Evolutionary conservation across 805 yeast genomes (phyloP).

Genomic region (Danielozyma ontarioensis): DNA sequence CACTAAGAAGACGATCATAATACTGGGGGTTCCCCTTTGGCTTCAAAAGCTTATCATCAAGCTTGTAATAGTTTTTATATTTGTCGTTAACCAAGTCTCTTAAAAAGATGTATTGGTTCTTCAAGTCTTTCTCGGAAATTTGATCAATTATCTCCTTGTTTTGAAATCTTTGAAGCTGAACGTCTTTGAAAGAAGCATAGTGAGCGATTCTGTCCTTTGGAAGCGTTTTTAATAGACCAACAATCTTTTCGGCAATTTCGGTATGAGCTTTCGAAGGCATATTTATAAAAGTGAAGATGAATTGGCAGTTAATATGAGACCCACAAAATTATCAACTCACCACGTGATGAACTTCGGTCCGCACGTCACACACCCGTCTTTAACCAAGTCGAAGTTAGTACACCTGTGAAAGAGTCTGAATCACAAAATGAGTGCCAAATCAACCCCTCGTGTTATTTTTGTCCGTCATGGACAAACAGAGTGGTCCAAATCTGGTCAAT

Average conservation of each 20-base stretch:
- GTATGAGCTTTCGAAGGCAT: constrained; percentile 27
- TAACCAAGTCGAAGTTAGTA: too few relatives aligned
- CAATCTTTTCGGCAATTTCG: constrained; percentile 53
- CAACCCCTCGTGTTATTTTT: constrained; percentile 62
- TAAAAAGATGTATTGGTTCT: constrained; percentile 56
- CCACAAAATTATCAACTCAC: too few relatives aligned
- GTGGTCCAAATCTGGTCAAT: constrained; percentile 93
- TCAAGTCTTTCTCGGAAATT: constrained; percentile 45
- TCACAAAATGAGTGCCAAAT: not conserved
- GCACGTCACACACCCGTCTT: too few relatives aligned
- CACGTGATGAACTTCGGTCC: too few relatives aligned
- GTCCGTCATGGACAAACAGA: constrained; percentile 90
- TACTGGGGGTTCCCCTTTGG: constrained; percentile 88
- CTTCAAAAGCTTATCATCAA: constrained; percentile 57
- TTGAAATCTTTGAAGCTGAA: constrained; percentile 46
- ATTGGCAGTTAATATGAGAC: too few relatives aligned
- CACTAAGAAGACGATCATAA: constrained; percentile 64
- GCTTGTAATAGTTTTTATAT: constrained; percentile 57
- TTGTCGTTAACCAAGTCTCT: constrained; percentile 55
- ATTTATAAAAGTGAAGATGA: too few relatives aligned
- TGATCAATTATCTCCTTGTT: constrained; percentile 31
- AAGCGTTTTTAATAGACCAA: constrained; percentile 52
- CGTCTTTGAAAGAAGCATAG: constrained; percentile 62
- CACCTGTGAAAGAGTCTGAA: too few relatives aligned
- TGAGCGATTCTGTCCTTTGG: constrained; percentile 70